Conservation (phyloP, 2,329 filamentous ascomycete species). For the Cryphonectria radicalis region DNA sequence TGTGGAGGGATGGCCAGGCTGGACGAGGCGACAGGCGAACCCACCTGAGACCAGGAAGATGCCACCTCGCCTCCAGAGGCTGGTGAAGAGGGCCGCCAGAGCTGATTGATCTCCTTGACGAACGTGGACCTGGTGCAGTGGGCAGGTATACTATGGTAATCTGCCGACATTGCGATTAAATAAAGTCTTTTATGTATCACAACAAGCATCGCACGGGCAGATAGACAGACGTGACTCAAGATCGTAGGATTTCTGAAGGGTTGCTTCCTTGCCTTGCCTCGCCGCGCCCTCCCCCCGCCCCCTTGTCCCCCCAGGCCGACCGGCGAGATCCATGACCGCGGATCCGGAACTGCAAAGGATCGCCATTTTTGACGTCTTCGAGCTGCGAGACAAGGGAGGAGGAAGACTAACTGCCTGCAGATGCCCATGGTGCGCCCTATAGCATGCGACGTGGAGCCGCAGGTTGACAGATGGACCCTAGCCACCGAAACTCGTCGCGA, state of each 20-base stretch:
- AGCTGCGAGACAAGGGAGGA: constrained; percentile 3
- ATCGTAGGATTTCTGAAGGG: not conserved
- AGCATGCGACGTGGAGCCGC: not conserved
- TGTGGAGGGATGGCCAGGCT: not conserved
- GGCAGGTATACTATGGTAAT: not conserved
- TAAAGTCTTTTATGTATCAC: not conserved
- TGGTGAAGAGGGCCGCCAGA: not conserved
- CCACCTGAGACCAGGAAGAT: constrained; percentile 3
- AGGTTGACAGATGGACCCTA: constrained; percentile 5
- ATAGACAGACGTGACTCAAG: not conserved
- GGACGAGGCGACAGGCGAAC: constrained; percentile 3
- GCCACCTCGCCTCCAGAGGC: not conserved
- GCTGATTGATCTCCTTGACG: not conserved
- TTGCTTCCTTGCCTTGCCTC: not conserved
- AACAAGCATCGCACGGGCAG: not conserved
- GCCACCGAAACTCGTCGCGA: not conserved
- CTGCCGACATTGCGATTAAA: not conserved
- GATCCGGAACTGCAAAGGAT: constrained; percentile 8
- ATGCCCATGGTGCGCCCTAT: not conserved
- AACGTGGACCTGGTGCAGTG: not conserved
- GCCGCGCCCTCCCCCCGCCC: not conserved
- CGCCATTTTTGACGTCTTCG: not conserved
- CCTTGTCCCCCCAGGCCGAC: not conserved
- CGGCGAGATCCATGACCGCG: not conserved
- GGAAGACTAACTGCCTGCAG: not conserved